Evolutionary conservation across 192 early-diverging fungal genomes (phyloP).

Genomic region (Borealophlyctis nickersoniae): DNA sequence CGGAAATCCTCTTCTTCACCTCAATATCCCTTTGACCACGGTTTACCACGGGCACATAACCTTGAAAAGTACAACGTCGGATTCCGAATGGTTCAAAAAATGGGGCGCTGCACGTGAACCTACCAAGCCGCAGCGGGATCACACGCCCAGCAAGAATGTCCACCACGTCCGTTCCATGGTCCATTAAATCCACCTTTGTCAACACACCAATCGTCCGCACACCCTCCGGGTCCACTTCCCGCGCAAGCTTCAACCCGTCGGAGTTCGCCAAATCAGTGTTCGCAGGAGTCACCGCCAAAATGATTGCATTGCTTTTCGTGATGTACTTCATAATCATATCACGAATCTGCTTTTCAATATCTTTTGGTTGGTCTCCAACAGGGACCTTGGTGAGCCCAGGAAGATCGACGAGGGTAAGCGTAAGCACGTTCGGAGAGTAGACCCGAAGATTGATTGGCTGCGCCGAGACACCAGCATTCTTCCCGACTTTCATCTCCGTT

Average conservation of each 20-base stretch:
- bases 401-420: slow-evolving; percentile 96
- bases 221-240: slow-evolving; percentile 99
- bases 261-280: slow-evolving; percentile 99
- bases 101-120: not conserved
- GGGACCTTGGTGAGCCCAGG: slow-evolving; percentile 99
- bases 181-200: slow-evolving; percentile 99
- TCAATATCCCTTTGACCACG: slow-evolving; percentile 98
- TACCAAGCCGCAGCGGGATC: slow-evolving; percentile 92
- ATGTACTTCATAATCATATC: slow-evolving; percentile 99
- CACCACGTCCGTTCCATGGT: slow-evolving; percentile 98
- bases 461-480: slow-evolving; percentile 81
- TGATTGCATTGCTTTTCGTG: slow-evolving; percentile 96
- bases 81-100: not conserved
- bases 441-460: slow-evolving; percentile 96
- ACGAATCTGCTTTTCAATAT: slow-evolving; percentile 97
- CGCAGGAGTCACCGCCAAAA: slow-evolving; percentile 94
- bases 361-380: slow-evolving; percentile 98
- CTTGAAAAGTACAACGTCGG: slow-evolving; percentile 35
- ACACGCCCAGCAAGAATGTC: slow-evolving; percentile 96
- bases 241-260: slow-evolving; percentile 96
- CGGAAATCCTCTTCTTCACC: slow-evolving; percentile 80
- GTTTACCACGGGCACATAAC: slow-evolving; percentile 99
- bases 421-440: slow-evolving; percentile 97
- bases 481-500: slow-evolving; percentile 66
- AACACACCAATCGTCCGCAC: slow-evolving; percentile 97